Evolutionary conservation across 306 rosid genomes (phyloP).

Genomic region (Vigna trinervia): DNA sequence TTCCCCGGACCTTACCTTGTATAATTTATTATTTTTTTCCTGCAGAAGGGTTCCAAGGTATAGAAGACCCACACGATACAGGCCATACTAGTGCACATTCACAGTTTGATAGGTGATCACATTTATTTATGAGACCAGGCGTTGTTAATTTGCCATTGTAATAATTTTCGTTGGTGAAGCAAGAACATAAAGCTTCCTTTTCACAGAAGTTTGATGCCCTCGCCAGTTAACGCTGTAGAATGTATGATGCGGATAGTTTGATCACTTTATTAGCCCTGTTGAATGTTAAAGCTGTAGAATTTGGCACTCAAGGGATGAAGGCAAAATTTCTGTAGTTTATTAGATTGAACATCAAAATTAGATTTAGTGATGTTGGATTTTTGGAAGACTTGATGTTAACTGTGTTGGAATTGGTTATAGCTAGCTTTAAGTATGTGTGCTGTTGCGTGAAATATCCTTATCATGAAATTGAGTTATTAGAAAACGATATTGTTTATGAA

Average conservation of each 20-base stretch:
- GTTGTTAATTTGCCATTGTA: constrained; percentile 46
- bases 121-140: constrained; percentile 37
- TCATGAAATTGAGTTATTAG: neutral
- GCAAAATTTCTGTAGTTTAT: constrained; percentile 28
- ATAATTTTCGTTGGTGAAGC: constrained; percentile 44
- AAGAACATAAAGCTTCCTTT: constrained; percentile 44
- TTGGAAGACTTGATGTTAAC: constrained; percentile 6
- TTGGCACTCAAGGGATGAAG: constrained; percentile 28
- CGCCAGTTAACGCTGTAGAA: constrained; percentile 25
- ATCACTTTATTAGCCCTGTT: constrained; percentile 16
- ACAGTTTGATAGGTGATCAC: constrained; percentile 48
- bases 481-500: neutral
- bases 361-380: constrained; percentile 35
- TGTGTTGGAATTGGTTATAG: constrained; percentile 32
- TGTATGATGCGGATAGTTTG: constrained; percentile 47
- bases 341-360: constrained; percentile 17
- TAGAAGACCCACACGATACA: constrained; percentile 89
- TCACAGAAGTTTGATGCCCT: constrained; percentile 40
- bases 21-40: constrained; percentile 29
- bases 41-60: constrained; percentile 95
- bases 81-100: constrained; percentile 74
- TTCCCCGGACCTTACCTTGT: neutral
- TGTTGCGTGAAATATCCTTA: neutral
- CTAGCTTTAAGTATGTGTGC: constrained; percentile 23
- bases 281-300: constrained; percentile 29